Conservation (phyloP, 164 flowering plant genomes). For the Macadamia tetraphylla region DNA sequence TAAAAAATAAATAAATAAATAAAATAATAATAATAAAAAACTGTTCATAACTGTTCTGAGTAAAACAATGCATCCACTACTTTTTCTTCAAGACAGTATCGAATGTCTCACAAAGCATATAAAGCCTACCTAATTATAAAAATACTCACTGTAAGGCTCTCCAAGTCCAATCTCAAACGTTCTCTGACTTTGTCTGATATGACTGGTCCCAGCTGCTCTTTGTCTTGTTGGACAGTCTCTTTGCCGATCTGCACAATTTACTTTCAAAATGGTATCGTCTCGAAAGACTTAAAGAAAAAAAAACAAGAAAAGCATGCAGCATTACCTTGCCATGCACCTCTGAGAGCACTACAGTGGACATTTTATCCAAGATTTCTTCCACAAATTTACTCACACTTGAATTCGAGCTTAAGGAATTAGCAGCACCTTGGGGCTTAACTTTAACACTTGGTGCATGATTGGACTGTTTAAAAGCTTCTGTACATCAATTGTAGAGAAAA, state of each 20-base stretch:
- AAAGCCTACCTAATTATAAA: not conserved
- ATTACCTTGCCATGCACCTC: conserved; percentile 36
- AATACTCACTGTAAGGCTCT: conserved; percentile 59
- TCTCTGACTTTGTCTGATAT: conserved; percentile 45
- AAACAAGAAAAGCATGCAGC: not conserved
- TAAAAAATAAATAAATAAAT: no score
- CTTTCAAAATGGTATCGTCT: not conserved
- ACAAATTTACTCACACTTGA: conserved; percentile 50
- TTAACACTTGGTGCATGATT: conserved; percentile 25
- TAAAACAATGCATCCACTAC: not conserved
- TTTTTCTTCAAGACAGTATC: no score
- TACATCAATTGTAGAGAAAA: conserved; percentile 12
- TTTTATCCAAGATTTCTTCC: conserved; percentile 63
- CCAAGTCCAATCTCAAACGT: conserved; percentile 49
- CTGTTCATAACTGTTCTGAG: not conserved
- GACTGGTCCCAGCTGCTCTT: conserved; percentile 48
- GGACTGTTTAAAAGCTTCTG: conserved; percentile 40
- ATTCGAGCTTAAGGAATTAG: conserved; percentile 22
- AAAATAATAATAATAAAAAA: not conserved
- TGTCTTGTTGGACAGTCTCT: conserved; percentile 43
- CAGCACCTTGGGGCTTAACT: conserved; percentile 23
- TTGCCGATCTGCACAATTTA: conserved; percentile 39
- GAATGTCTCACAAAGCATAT: not conserved
- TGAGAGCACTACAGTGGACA: conserved; percentile 46
- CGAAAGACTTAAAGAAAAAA: not conserved